Conservation (phyloP, 2,329 filamentous ascomycete species). For the Cytospora piceae region DNA sequence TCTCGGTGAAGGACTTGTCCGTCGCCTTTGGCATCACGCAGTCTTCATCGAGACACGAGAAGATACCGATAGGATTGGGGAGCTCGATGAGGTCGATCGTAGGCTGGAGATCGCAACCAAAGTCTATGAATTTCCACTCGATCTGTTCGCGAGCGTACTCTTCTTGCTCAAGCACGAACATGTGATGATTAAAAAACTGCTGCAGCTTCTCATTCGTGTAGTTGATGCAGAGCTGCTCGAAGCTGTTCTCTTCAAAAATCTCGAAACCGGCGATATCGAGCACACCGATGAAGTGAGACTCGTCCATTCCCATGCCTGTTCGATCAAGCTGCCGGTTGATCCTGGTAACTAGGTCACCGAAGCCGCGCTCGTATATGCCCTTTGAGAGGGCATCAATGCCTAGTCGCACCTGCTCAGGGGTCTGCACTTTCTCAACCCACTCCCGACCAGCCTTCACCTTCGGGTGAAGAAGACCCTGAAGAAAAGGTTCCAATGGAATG, state of each 20-base stretch:
- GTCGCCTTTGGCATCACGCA: conserved; percentile 99
- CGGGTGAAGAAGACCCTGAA: conserved; percentile 87
- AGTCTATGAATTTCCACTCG: conserved; percentile 99
- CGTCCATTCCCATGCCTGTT: conserved; percentile 79
- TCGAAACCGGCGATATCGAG: conserved; percentile 99
- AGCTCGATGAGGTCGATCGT: conserved; percentile 98
- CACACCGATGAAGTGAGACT: conserved; percentile 95
- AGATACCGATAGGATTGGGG: conserved; percentile 96
- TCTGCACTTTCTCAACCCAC: conserved; percentile 99
- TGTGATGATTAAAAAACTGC: conserved; percentile 99
- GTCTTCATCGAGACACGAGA: conserved; percentile 97
- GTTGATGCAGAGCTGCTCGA: conserved; percentile 98
- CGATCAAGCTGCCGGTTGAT: conserved; percentile 93
- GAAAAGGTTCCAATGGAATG: conserved; percentile 81
- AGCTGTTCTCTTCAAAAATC: conserved; percentile 98
- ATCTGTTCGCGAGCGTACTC: conserved; percentile 98
- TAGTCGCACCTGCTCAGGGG: conserved; percentile 91
- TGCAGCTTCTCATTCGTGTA: conserved; percentile 99
- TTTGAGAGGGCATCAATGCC: conserved; percentile 90
- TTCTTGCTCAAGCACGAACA: conserved; percentile 98
- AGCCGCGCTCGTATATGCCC: conserved; percentile 95
- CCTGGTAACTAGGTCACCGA: conserved; percentile 86
- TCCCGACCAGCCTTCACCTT: conserved; percentile 94
- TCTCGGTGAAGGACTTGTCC: conserved; percentile 95
- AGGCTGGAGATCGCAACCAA: conserved; percentile 93